These are phyloP conservation scores for Trichoderma sp. DNA, from an alignment of 2,329 filamentous ascomycete genomes.

Conservation along the genomic window DNA sequence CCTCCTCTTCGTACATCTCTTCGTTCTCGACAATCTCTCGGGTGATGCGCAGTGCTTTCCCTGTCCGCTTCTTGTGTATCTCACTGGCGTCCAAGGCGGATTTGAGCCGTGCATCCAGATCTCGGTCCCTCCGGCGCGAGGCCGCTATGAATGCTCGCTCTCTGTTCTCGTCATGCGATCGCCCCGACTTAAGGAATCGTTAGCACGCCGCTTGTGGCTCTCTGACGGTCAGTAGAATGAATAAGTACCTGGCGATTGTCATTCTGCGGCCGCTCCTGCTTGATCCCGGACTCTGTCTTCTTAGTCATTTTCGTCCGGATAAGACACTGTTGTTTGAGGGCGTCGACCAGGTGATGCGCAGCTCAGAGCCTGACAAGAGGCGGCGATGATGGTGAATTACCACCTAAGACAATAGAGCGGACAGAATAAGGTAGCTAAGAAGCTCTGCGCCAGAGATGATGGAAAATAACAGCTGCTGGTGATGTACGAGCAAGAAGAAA, in stretches of 20 bases:
- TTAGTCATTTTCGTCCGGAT: too few relatives aligned
- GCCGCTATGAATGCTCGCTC: slow-evolving; percentile 91
- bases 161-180: slow-evolving; percentile 79
- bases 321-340: not conserved
- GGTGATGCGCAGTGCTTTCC: slow-evolving; percentile 77
- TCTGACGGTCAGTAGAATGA: too few relatives aligned
- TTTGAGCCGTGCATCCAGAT: slow-evolving; percentile 82
- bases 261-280: too few relatives aligned
- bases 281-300: too few relatives aligned
- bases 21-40: slow-evolving; percentile 86
- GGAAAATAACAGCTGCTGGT: too few relatives aligned
- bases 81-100: slow-evolving; percentile 87
- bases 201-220: not conserved
- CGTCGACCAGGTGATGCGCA: not conserved
- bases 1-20: slow-evolving; percentile 96
- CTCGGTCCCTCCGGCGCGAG: slow-evolving; percentile 82
- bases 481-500: too few relatives aligned
- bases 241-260: too few relatives aligned
- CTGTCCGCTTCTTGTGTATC: slow-evolving; percentile 85
- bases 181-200: slow-evolving; percentile 61
- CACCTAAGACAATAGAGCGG: too few relatives aligned
- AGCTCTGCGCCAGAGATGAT: too few relatives aligned
- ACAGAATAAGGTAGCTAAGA: too few relatives aligned
- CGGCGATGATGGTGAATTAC: too few relatives aligned
- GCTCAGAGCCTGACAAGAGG: too few relatives aligned